phyloP scores from a whole-genome alignment of 1,139 yeast species.

The Lodderomyces elongisporus region DNA sequence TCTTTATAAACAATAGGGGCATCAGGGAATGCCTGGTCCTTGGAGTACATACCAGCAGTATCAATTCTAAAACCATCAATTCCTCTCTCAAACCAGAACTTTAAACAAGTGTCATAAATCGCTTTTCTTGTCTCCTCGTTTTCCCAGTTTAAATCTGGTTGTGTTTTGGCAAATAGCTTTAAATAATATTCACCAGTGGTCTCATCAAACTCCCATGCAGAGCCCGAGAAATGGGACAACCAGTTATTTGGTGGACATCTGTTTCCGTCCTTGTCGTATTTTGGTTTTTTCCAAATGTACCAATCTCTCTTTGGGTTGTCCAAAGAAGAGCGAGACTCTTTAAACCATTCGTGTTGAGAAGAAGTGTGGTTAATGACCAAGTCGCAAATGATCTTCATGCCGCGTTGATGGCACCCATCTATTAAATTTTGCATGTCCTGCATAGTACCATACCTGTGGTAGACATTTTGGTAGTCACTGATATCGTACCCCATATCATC shows the following conservation, averaged over 20 bases:
- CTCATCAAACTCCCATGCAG: constrained; percentile 56
- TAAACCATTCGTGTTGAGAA: constrained; percentile 52
- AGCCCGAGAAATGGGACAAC: constrained; percentile 47
- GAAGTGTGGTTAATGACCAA: constrained; percentile 59
- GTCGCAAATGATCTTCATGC: constrained; percentile 49
- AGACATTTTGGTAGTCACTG: constrained; percentile 46
- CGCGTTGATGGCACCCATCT: constrained; percentile 43
- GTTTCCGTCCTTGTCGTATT: constrained; percentile 40
- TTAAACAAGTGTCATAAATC: constrained; percentile 44
- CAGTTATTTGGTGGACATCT: constrained; percentile 56
- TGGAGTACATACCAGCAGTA: constrained; percentile 50
- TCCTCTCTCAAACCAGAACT: constrained; percentile 53
- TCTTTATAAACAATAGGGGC: constrained; percentile 44
- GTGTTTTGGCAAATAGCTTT: constrained; percentile 46
- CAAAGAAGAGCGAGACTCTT: constrained; percentile 48
- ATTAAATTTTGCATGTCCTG: constrained; percentile 43
- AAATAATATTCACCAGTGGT: constrained; percentile 49
- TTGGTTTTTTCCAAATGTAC: constrained; percentile 55
- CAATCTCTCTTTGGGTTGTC: constrained; percentile 55
- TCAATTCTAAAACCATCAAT: constrained; percentile 59
- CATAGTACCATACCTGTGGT: constrained; percentile 50
- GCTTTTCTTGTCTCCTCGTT: constrained; percentile 47
- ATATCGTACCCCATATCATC: constrained; percentile 65
- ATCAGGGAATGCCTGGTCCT: constrained; percentile 43
- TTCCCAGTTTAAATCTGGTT: constrained; percentile 62